Evolutionary conservation across 306 rosid genomes (phyloP).

Genomic region (Comarum palustre): DNA sequence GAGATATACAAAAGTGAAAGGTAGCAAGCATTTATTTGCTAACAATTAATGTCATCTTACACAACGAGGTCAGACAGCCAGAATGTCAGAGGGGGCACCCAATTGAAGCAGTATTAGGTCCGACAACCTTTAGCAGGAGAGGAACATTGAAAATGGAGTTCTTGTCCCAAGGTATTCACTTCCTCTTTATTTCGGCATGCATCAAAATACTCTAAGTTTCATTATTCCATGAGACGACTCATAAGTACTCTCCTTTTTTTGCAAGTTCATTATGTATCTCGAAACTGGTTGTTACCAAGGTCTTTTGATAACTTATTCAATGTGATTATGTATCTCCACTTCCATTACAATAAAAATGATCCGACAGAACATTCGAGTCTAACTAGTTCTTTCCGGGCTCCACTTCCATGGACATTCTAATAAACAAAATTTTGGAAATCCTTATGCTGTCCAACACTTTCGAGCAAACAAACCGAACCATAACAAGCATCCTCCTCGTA

Average conservation of each 20-base stretch:
- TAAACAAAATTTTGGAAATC: background rate
- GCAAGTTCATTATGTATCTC: background rate
- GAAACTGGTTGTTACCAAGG: background rate
- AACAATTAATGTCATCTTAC: background rate
- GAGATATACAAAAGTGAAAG: too few relatives aligned
- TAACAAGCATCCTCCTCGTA: background rate
- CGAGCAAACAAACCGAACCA: background rate
- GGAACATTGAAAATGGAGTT: background rate
- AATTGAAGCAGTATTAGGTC: background rate
- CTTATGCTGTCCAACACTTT: background rate
- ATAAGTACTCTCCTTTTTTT: background rate
- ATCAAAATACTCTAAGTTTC: background rate
- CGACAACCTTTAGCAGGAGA: background rate
- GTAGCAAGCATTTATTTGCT: background rate
- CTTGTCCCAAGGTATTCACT: background rate
- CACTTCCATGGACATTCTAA: too few relatives aligned
- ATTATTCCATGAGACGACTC: background rate
- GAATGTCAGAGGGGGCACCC: background rate
- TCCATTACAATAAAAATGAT: background rate
- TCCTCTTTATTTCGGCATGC: background rate
- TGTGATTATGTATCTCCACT: background rate
- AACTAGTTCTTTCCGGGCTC: background rate
- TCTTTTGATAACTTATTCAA: background rate
- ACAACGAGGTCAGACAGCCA: background rate
- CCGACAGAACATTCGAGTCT: background rate